Conservation (phyloP, 768 basidiomycete genomes). For the Obba rivulosa region DNA sequence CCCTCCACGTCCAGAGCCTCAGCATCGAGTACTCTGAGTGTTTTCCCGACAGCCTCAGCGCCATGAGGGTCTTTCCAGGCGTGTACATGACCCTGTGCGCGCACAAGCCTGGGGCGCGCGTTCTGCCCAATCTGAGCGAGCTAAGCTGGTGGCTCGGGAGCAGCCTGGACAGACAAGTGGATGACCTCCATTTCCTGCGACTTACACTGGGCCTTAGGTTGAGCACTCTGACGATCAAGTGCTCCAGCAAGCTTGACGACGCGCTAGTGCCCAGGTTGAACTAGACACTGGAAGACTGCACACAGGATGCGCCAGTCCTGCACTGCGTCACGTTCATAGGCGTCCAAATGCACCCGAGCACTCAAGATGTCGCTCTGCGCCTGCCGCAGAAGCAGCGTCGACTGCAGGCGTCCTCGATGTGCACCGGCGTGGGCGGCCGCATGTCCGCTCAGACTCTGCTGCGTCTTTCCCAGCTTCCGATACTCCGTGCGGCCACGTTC, state of each 20-base stretch:
- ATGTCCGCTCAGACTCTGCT: not conserved
- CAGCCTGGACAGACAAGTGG: not conserved
- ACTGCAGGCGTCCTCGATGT: not conserved
- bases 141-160: slow-evolving; percentile 4
- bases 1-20: slow-evolving; percentile 1
- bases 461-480: slow-evolving; percentile 2
- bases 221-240: not conserved
- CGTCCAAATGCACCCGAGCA: not conserved
- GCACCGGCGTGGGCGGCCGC: not conserved
- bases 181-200: slow-evolving; percentile 2
- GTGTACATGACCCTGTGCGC: not conserved
- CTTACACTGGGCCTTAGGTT: slow-evolving; percentile 7
- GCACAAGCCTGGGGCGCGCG: not conserved
- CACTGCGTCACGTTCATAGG: slow-evolving; percentile 1
- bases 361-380: not conserved
- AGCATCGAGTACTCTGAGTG: not conserved
- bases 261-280: not conserved
- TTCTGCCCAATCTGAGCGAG: slow-evolving; percentile 8
- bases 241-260: not conserved
- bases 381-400: slow-evolving; percentile 2
- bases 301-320: not conserved
- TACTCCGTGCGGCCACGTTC: slow-evolving; percentile 1
- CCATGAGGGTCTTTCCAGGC: not conserved
- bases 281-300: not conserved
- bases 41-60: not conserved